Conservation (phyloP, 768 basidiomycete genomes). For the Coprinellus aureogranulatus region DNA sequence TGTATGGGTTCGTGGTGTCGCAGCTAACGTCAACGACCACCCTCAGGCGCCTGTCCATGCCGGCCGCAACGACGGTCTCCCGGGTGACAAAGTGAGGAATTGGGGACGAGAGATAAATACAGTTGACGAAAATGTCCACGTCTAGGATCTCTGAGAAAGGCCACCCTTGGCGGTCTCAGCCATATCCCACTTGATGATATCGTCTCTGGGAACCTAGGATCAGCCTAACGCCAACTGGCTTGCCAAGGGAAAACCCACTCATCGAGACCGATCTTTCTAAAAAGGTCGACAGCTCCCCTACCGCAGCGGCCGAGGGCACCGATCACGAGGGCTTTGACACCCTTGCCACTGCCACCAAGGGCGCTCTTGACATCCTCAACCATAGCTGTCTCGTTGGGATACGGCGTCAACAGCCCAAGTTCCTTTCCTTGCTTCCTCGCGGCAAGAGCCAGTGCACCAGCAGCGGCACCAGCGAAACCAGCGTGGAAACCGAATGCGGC, state of each 20-base stretch:
- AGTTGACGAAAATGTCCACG: slow-evolving; percentile 98
- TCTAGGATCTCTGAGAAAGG: slow-evolving; percentile 94
- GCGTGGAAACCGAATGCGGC: slow-evolving; percentile 99
- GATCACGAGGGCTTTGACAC: slow-evolving; percentile 86
- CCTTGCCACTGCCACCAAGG: slow-evolving; percentile 67
- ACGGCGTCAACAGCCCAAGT: slow-evolving; percentile 75
- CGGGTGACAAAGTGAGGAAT: slow-evolving; percentile 82
- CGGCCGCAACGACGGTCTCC: slow-evolving; percentile 71
- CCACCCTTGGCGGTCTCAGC: slow-evolving; percentile 96
- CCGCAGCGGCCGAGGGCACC: slow-evolving; percentile 96
- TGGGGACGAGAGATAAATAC: slow-evolving; percentile 89
- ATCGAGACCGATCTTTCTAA: slow-evolving; percentile 90
- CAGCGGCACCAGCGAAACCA: slow-evolving; percentile 97
- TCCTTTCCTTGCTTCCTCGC: slow-evolving; percentile 57
- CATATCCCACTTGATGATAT: slow-evolving; percentile 98
- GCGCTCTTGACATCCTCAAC: slow-evolving; percentile 64
- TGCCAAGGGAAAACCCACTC: slow-evolving; percentile 60
- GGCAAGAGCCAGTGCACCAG: slow-evolving; percentile 78
- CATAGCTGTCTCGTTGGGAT: slow-evolving; percentile 81
- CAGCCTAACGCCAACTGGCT: slow-evolving; percentile 5
- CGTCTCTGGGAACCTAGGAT: slow-evolving; percentile 53
- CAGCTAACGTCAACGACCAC: slow-evolving; percentile 97
- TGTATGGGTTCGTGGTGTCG: slow-evolving; percentile 98
- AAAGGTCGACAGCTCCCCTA: slow-evolving; percentile 90
- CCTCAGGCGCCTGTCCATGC: slow-evolving; percentile 61